These are phyloP conservation scores for Knoxdaviesia proteae DNA, from an alignment of 2,329 filamentous ascomycete genomes.

Conservation along the genomic window DNA sequence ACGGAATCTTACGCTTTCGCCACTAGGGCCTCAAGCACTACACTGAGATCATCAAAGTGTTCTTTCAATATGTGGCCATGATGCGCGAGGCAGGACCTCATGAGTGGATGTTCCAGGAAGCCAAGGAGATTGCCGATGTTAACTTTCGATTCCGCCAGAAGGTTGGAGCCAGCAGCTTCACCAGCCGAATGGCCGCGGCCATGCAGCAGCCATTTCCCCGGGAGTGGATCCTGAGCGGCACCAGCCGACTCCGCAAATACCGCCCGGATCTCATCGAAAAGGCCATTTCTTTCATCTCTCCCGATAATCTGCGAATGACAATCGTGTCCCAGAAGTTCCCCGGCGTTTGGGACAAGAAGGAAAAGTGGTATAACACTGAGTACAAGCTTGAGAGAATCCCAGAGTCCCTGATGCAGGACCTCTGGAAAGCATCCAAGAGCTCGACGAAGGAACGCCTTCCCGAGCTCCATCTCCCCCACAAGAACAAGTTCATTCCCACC, in stretches of 20 bases:
- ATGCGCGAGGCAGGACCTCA: constrained; percentile 62
- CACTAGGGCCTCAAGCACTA: constrained; percentile 51
- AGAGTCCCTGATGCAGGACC: constrained; percentile 47
- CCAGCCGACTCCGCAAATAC: constrained; percentile 58
- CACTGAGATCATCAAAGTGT: constrained; percentile 57
- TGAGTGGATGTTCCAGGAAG: constrained; percentile 86
- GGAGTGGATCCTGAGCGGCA: constrained; percentile 71
- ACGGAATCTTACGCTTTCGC: constrained; percentile 2
- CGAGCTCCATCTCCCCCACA: constrained; percentile 69
- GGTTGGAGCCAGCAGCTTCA: constrained; percentile 71
- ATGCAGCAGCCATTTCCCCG: constrained; percentile 85
- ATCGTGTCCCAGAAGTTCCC: constrained; percentile 70
- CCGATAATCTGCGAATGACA: constrained; percentile 76
- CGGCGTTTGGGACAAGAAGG: constrained; percentile 66
- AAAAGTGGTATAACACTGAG: constrained; percentile 97
- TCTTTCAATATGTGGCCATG: constrained; percentile 84
- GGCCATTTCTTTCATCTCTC: constrained; percentile 51
- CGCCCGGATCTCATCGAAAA: constrained; percentile 56
- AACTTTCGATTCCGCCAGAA: constrained; percentile 94
- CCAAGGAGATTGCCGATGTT: constrained; percentile 75
- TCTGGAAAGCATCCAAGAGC: constrained; percentile 41
- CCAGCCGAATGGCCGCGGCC: constrained; percentile 59
- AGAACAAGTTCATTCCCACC: constrained; percentile 89
- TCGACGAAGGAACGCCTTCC: constrained; percentile 36
- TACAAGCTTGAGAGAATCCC: constrained; percentile 71